Evolutionary conservation across 129 eudicot genomes (phyloP).

Genomic region (Glebionis coronaria): DNA sequence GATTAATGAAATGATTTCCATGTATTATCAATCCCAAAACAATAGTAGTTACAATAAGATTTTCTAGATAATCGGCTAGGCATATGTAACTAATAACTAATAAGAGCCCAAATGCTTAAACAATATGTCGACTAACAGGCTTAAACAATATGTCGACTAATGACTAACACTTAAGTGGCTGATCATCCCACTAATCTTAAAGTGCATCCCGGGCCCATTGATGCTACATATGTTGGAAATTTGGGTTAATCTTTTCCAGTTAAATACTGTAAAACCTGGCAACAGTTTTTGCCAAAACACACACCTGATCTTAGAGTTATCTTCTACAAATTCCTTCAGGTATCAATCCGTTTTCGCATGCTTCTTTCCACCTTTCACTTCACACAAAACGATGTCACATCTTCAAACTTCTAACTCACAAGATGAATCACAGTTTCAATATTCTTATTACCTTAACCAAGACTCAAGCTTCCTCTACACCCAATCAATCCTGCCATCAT

Average conservation of each 20-base stretch:
- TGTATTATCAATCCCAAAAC: no score
- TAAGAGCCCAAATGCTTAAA: no score
- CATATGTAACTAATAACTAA: no score
- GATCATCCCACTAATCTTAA: conserved; percentile 23
- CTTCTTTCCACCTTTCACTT: conserved; percentile 18
- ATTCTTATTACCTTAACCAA: conserved; percentile 30
- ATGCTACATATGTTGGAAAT: conserved; percentile 26
- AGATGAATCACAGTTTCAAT: conserved; percentile 31
- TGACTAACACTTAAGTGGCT: conserved; percentile 36
- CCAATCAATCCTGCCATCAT: conserved; percentile 32
- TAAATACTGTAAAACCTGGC: conserved; percentile 11
- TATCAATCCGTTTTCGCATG: conserved; percentile 19
- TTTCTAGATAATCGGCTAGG: no score
- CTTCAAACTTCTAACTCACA: conserved; percentile 36
- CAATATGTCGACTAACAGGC: no score
- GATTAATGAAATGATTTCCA: no score
- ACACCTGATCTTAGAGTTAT: conserved; percentile 12
- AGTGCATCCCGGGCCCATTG: conserved; percentile 30
- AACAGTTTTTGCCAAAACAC: conserved; percentile 21
- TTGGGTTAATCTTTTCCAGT: conserved; percentile 16
- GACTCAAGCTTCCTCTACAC: conserved; percentile 32
- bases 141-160: no score
- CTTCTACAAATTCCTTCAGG: conserved; percentile 30
- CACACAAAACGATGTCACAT: conserved; percentile 36
- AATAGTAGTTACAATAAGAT: no score